Percentiles rank a stretch among this genome's conserved stretches.
These are phyloP conservation scores for Rhododendron ovatum DNA, from an alignment of 148 eudicot species.

Conservation along the genomic window DNA sequence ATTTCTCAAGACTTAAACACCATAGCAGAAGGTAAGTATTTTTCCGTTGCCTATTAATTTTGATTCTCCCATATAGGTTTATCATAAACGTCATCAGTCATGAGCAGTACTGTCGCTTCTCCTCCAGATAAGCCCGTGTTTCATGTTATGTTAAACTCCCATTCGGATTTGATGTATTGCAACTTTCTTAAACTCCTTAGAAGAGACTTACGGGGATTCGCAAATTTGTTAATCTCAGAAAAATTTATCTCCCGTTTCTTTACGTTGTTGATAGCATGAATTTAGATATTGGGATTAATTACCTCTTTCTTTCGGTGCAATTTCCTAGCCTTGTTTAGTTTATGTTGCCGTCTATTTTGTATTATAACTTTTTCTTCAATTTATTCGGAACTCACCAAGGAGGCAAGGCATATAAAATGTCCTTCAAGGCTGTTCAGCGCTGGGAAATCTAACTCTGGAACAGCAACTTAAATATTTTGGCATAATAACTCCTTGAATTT, in stretches of 20 bases:
- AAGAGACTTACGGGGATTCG: not conserved
- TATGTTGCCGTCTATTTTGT: not conserved
- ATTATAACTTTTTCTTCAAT: not conserved
- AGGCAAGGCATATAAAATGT: not conserved
- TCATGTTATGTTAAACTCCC: not conserved
- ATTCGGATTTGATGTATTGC: not conserved
- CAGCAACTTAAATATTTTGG: not conserved
- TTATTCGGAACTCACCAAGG: not conserved
- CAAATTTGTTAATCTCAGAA: not conserved
- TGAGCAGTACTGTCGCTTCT: not conserved
- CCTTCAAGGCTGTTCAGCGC: not conserved
- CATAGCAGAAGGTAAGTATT: too few species aligned
- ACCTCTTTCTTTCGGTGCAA: not conserved
- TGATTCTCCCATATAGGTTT: too few species aligned
- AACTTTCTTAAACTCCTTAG: not conserved
- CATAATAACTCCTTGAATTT: not conserved
- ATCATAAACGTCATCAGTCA: not conserved
- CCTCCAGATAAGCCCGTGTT: not conserved
- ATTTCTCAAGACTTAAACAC: too few species aligned
- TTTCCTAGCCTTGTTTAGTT: not conserved
- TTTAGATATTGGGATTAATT: not conserved
- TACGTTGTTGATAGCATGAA: not conserved
- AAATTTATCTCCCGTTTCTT: not conserved
- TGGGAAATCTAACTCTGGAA: not conserved
- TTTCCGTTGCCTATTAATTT: too few species aligned